Conservation (phyloP, 169 alveolate species). For the Babesia bigemina region DNA sequence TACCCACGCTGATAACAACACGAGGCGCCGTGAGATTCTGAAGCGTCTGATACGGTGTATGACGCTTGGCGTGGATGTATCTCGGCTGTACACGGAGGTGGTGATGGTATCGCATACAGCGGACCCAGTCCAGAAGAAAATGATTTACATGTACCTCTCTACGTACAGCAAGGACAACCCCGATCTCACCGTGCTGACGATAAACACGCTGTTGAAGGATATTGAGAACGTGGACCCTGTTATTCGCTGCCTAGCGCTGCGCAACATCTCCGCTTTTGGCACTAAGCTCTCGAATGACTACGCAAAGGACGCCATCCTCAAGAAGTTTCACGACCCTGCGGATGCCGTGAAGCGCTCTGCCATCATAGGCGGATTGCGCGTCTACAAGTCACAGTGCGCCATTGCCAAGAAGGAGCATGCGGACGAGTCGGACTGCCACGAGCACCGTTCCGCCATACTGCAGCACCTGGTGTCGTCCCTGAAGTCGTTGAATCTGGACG, state of each 20-base stretch:
- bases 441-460: constrained; percentile 16
- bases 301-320: constrained; percentile 38
- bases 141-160: constrained; percentile 95
- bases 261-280: constrained; percentile 92
- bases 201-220: constrained; percentile 96
- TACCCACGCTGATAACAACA: background rate
- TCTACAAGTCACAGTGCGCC: constrained; percentile 50
- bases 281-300: constrained; percentile 77
- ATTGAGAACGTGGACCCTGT: constrained; percentile 94
- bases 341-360: constrained; percentile 66
- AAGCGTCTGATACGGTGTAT: constrained; percentile 88
- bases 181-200: constrained; percentile 96
- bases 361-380: constrained; percentile 53
- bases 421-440: constrained; percentile 11
- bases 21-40: constrained; percentile 69
- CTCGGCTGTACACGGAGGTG: constrained; percentile 95
- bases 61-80: constrained; percentile 95
- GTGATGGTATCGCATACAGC: constrained; percentile 94
- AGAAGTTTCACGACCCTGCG: constrained; percentile 61
- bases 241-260: constrained; percentile 96
- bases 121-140: constrained; percentile 98
- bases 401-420: constrained; percentile 10
- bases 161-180: constrained; percentile 92
- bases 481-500: constrained; percentile 54
- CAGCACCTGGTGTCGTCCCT: constrained; percentile 41